A percentile compares a stretch with the other conserved stretches of the same genome.
phyloP scores from a whole-genome alignment of 805 yeast species.

The Wickerhamomyces ciferrii region DNA sequence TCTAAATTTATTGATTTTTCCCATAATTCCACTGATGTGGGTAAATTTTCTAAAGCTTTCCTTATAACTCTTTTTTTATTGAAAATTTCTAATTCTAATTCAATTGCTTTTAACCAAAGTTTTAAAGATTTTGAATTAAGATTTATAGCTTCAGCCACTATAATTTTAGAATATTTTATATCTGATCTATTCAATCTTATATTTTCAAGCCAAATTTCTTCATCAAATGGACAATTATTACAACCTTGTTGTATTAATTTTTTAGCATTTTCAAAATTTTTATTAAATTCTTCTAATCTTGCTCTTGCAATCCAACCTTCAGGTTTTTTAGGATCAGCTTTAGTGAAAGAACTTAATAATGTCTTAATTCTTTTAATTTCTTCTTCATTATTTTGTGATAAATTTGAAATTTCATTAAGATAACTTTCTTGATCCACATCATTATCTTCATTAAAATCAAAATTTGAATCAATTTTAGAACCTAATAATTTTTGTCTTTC shows the following conservation, averaged over 20 bases:
- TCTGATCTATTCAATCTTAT: conserved; percentile 53
- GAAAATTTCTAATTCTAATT: conserved; percentile 52
- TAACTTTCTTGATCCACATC: conserved; percentile 24
- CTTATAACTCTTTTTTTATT: conserved; percentile 56
- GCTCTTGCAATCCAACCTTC: conserved; percentile 88
- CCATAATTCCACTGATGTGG: conserved; percentile 65
- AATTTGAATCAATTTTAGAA: conserved; percentile 42
- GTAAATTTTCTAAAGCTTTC: conserved; percentile 66
- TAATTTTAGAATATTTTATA: conserved; percentile 40
- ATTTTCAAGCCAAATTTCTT: conserved; percentile 79
- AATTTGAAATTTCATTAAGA: conserved; percentile 30
- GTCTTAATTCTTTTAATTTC: conserved; percentile 56
- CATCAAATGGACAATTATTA: conserved; percentile 54
- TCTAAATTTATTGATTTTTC: conserved; percentile 56
- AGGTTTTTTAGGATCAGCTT: conserved; percentile 66
- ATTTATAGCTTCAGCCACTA: conserved; percentile 63
- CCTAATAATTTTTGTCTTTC: conserved; percentile 59
- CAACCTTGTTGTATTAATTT: conserved; percentile 72
- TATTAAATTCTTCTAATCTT: conserved; percentile 63
- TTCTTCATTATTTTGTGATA: conserved; percentile 26
- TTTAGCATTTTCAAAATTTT: conserved; percentile 51
- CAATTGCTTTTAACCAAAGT: conserved; percentile 71
- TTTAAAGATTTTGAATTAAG: conserved; percentile 48
- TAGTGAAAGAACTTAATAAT: conserved; percentile 62
- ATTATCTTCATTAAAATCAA: conserved; percentile 9